Evolutionary conservation across 139 green algal genomes (phyloP).

Genomic region (Asterochloris sp.): DNA sequence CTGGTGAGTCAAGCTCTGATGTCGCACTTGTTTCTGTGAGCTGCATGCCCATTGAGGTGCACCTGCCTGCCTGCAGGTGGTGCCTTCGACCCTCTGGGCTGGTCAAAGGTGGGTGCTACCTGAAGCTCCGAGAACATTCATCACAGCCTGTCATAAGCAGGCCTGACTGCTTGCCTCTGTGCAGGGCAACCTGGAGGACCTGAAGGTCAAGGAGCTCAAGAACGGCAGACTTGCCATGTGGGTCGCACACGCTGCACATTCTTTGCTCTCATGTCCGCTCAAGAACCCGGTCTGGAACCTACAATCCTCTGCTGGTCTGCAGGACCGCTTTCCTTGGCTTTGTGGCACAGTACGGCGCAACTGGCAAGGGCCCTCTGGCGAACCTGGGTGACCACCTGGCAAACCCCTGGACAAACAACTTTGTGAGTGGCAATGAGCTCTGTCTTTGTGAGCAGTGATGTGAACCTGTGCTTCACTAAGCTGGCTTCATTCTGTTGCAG

Average conservation of each 20-base stretch:
- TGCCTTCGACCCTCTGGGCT: constrained; percentile 85
- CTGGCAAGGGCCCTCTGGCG: constrained; percentile 30
- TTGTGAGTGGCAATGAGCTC: background rate
- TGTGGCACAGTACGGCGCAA: constrained; percentile 76
- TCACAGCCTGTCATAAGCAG: constrained; percentile 60
- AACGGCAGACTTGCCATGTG: constrained; percentile 87
- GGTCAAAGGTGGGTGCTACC: constrained; percentile 62
- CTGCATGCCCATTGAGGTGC: background rate
- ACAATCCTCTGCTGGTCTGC: background rate
- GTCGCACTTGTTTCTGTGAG: background rate
- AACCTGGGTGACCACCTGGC: constrained; percentile 61
- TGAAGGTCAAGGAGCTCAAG: constrained; percentile 87
- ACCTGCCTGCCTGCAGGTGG: constrained; percentile 45
- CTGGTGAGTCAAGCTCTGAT: constrained; percentile 30
- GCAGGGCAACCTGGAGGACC: constrained; percentile 52
- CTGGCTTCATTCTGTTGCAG: too few species aligned
- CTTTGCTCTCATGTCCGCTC: background rate
- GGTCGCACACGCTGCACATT: too few species aligned
- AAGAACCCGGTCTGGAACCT: background rate
- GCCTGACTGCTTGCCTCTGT: constrained; percentile 58
- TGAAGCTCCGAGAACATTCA: constrained; percentile 33
- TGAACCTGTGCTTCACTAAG: too few species aligned
- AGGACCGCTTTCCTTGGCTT: constrained; percentile 65
- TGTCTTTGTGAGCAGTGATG: too few species aligned
- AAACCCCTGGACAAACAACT: constrained; percentile 64